Base-by-base conservation (phyloP, 1,139 yeast species). In the Pichiaceae sp. region DNA sequence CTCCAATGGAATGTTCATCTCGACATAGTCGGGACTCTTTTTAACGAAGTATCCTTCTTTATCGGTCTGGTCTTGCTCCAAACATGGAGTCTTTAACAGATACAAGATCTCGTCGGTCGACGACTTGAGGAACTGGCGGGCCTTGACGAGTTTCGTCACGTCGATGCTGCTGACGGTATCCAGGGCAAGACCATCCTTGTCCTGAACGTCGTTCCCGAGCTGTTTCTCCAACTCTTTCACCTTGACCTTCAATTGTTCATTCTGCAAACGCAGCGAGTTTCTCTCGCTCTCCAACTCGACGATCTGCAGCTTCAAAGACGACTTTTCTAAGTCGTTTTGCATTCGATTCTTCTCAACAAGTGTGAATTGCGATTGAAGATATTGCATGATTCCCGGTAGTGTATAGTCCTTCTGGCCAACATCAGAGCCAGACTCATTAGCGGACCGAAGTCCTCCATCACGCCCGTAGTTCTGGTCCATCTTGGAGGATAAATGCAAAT, bases 341-440 rank as follows among this genome's bases (percentile, higher is more conserved):
- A 75, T 72, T 49, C 74, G 69, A 54, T 66, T 74, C 39, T 77
- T 57, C 49, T 75, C 82, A 43, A 74, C 63, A 41, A 70, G 68
- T 21, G 81, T 73, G 56, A 75, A 75, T 46, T 75, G 81, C 8
- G 72, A 65, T 25, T 78, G 77, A 38, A 75, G 58, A 49, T 75
- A 75, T 49, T 72, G 75, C 57, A 75, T 75, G n/a, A 75, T 75
- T 2, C 82, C 82, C 0, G 82, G 82, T 19, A 75, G 60, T 2
- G 79, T 74, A 45, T 75, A 75, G 35, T 67, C 66, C 4, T 63
- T 36, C 31, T 28, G 31, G 14, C 7, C 15, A 7, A 25, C 28
- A 12, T 25, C 24, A 21, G 11, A 21, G 7, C 7, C 24, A 21
- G 24, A 11, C 24, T 21, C 24, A 21, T 21, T 21, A 21, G 24